phyloP scores from a whole-genome alignment of 2,329 filamentous ascomycete genomes.

The Colletotrichum cereale region DNA sequence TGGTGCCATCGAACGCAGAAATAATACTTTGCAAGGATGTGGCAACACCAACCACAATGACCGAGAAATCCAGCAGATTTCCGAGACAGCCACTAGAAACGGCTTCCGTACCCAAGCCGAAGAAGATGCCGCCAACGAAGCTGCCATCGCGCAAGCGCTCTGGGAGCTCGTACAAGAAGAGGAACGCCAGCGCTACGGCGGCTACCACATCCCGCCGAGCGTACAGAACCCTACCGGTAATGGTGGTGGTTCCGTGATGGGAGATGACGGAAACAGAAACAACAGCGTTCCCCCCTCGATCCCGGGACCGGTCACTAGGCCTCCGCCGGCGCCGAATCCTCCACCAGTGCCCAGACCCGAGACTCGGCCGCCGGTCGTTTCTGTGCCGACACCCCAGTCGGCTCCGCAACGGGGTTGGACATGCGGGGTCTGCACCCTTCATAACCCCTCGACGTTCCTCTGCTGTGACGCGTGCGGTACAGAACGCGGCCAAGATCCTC shows the following conservation, averaged over 20 bases:
- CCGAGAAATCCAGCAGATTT: slow-evolving; percentile 73
- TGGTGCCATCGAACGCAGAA: slow-evolving; percentile 77
- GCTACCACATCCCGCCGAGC: slow-evolving; percentile 63
- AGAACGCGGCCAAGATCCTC: slow-evolving; percentile 41
- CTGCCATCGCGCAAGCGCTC: slow-evolving; percentile 85
- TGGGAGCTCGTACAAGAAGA: slow-evolving; percentile 91
- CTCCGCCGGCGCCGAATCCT: slow-evolving; percentile 41
- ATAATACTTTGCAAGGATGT: slow-evolving; percentile 78
- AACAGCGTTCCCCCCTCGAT: slow-evolving; percentile 27
- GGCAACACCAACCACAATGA: slow-evolving; percentile 77
- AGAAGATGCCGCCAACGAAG: slow-evolving; percentile 89
- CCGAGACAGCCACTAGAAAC: slow-evolving; percentile 73
- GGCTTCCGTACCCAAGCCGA: slow-evolving; percentile 88
- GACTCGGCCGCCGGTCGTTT: slow-evolving; percentile 19
- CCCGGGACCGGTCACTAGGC: slow-evolving; percentile 29
- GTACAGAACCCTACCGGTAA: slow-evolving; percentile 64
- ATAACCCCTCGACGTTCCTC: slow-evolving; percentile 64
- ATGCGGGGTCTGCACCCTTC: slow-evolving; percentile 68
- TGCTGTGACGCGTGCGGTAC: slow-evolving; percentile 69
- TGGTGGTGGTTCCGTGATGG: slow-evolving; percentile 51
- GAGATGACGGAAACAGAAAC: slow-evolving; percentile 36
- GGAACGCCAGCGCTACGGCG: slow-evolving; percentile 67
- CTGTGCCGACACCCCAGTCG: slow-evolving; percentile 9
- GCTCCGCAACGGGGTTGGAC: slow-evolving; percentile 57
- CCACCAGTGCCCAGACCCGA: slow-evolving; percentile 41